Evolutionary conservation across 192 early-diverging fungal species (phyloP).

Genomic region (Rhizophagus sp.): DNA sequence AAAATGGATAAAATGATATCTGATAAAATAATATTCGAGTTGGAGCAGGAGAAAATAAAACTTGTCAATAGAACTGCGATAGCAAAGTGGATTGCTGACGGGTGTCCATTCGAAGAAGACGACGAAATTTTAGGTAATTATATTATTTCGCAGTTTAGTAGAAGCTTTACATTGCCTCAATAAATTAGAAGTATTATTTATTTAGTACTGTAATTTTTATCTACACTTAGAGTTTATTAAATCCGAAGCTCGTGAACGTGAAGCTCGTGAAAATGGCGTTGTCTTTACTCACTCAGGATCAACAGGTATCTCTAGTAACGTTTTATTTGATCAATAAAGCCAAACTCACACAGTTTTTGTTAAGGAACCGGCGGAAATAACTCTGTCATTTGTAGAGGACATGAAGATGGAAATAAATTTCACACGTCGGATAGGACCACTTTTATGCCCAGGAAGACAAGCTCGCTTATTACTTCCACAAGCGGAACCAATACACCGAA

Average conservation of each 20-base stretch:
- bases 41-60: neutral
- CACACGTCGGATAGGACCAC: neutral
- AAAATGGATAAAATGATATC: neutral
- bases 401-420: neutral
- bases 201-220: neutral
- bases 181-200: slow-evolving; percentile 1
- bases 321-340: slow-evolving; percentile 4
- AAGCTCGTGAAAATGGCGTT: slow-evolving; percentile 2
- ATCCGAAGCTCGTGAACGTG: neutral
- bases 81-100: neutral
- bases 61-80: neutral
- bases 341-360: slow-evolving; percentile 4
- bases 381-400: neutral
- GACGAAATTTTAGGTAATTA: neutral
- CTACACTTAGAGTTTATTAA: neutral
- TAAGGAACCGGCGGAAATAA: neutral
- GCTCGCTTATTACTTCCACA: neutral
- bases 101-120: neutral
- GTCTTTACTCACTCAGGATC: neutral
- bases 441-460: neutral
- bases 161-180: neutral
- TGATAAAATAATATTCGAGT: neutral
- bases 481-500: neutral
- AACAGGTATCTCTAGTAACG: neutral
- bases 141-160: neutral